Evolutionary conservation across 2,329 filamentous ascomycete genomes (phyloP), one percentile per base, ranked within the genome.

Genomic region (Leptodontidium sp.): DNA sequence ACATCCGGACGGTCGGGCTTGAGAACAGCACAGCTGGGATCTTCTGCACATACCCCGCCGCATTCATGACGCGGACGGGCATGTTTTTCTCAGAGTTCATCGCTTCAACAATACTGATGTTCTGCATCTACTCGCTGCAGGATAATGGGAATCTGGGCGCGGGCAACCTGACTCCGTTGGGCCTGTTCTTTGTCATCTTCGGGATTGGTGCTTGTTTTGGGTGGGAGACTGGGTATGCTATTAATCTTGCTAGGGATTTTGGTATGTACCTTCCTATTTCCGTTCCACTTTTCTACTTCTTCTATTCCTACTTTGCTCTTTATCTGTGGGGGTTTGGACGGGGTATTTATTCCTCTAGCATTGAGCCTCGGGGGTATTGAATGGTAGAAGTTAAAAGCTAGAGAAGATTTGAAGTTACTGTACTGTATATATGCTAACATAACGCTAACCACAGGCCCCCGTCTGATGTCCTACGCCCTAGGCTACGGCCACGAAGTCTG

Each of bases 141-240:
- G 89, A 90, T 70, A 81, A 83, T 59, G 82, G 85, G 15, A 88
- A 87, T 3, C 65, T 62, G 4, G 71, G 71, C 11, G 69, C 67
- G 7, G 87, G 87, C 0, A 81, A 84, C 0, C 72, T 88, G 26
- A 83, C 87, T 67, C 89, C 90, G 0, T 79, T 93, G 1, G 86
- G 82, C 7, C 79, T 93, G 4, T 91, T 92, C 80, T 92, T 93
- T 79, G 81, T 93, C 57, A 88, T 93, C 70, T 93, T 93, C 75
- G 91, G 90, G 9, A 88, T 93, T 29, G 90, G 90, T 17, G 88
- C 89, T 38, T 91, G 89, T 76, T 93, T 92, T 74, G 91, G 74
- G 6, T 93, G 89, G 89, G 87, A 93, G 78, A 93, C 91, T 0
- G 90, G 91, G 47, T 93, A 91, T 79, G 91, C 91, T 17, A 92